Percentiles rank a stretch among this genome's conserved stretches.
phyloP scores from a whole-genome alignment of 192 early-diverging fungal species.

The Podila horticola region DNA sequence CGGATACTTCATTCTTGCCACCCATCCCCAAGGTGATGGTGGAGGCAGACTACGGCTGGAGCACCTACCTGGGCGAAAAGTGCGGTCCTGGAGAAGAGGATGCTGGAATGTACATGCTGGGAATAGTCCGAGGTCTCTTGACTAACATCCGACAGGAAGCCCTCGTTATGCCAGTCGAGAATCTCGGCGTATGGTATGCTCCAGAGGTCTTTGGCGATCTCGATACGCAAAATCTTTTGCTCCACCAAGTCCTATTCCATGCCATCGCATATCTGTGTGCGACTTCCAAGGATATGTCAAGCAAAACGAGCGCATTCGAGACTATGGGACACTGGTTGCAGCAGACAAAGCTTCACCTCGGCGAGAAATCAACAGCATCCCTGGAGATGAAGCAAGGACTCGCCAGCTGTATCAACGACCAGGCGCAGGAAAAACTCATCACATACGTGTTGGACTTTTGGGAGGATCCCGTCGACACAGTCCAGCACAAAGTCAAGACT shows the following conservation, averaged over 20 bases:
- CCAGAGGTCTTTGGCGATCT: conserved; percentile 38
- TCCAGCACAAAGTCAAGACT: conserved; percentile 76
- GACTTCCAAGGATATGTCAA: conserved; percentile 68
- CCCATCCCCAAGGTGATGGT: conserved; percentile 29
- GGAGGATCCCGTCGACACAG: conserved; percentile 88
- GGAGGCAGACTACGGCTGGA: conserved; percentile 48
- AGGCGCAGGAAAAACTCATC: conserved; percentile 67
- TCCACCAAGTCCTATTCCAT: conserved; percentile 72
- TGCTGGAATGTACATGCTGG: conserved; percentile 55
- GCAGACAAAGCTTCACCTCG: conserved; percentile 54
- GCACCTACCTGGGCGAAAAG: conserved; percentile 42
- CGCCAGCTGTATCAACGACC: conserved; percentile 33
- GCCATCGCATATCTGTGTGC: conserved; percentile 71
- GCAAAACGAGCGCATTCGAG: conserved; percentile 79
- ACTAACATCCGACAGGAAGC: conserved; percentile 56
- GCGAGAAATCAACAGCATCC: conserved; percentile 23
- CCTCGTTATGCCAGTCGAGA: conserved; percentile 32
- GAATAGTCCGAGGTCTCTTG: conserved; percentile 57
- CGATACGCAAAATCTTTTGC: conserved; percentile 12
- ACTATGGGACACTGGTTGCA: conserved; percentile 78
- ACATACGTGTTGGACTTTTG: conserved; percentile 83
- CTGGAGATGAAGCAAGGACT: conserved; percentile 28
- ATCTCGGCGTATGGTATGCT: conserved; percentile 31
- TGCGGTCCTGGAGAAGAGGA: conserved; percentile 48
- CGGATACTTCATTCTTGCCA: conserved; percentile 23